A percentile compares a stretch with the other conserved stretches of the same genome.
These are phyloP conservation scores for Austroboletus niveus DNA, from an alignment of 1,284 basidiomycete species.

Conservation along the genomic window DNA sequence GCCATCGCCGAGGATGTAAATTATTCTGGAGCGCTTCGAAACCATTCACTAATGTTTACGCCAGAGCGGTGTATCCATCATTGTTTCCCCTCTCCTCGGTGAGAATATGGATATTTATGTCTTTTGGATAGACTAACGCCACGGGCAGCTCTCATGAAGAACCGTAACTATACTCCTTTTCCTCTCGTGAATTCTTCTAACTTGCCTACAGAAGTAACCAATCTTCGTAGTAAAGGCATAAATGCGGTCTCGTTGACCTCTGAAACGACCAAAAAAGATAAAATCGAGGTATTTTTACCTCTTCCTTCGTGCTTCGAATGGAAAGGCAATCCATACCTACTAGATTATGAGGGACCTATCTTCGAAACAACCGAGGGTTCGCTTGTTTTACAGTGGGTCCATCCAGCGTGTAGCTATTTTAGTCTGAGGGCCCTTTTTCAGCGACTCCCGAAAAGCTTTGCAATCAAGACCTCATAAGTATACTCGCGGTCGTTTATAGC, in stretches of 20 bases:
- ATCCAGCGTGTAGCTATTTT: not conserved
- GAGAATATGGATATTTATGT: not conserved
- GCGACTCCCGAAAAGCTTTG: conserved; percentile 78
- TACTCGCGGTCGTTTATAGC: conserved; percentile 51
- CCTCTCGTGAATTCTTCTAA: conserved; percentile 2
- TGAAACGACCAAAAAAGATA: conserved; percentile 56
- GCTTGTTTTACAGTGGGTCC: conserved; percentile 72
- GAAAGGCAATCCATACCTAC: not conserved
- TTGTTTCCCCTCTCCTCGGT: conserved; percentile 77
- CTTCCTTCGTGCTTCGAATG: not conserved
- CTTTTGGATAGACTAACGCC: not conserved
- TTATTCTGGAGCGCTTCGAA: not conserved
- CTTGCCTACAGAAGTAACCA: conserved; percentile 57
- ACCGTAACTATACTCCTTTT: conserved; percentile 49
- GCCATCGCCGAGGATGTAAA: conserved; percentile 65
- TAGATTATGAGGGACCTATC: conserved; percentile 65
- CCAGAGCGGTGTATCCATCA: conserved; percentile 71
- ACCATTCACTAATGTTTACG: not conserved
- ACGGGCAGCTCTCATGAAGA: conserved; percentile 75
- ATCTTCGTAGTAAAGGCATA: conserved; percentile 54
- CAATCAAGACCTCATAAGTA: conserved; percentile 48
- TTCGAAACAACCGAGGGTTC: conserved; percentile 57
- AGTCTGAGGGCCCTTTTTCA: conserved; percentile 16
- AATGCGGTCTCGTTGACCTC: conserved; percentile 66
- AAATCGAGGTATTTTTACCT: conserved; percentile 48